Conservation (phyloP, 352 stramenopile species). For the Phytopythium boreale region DNA sequence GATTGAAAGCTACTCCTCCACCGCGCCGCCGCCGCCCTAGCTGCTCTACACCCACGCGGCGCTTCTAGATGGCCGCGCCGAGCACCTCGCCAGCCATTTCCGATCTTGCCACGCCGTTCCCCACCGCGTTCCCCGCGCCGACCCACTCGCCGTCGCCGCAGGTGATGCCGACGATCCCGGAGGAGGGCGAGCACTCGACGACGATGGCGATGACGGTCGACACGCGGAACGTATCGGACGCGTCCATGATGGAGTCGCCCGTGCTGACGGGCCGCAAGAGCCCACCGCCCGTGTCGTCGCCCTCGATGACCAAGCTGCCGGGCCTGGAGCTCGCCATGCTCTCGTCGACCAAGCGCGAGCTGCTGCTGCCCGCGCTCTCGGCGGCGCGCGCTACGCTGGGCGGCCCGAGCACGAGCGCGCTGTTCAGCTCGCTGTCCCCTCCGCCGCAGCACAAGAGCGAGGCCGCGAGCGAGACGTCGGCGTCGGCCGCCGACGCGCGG, state of each 20-base stretch:
- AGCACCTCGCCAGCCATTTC: not conserved
- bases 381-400: not conserved
- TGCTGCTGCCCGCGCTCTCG: slow-evolving; percentile 57
- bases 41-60: too few relatives aligned
- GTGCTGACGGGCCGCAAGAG: slow-evolving; percentile 32
- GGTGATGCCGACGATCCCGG: slow-evolving; percentile 5
- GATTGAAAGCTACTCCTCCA: too few relatives aligned
- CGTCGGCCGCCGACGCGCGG: slow-evolving; percentile 16
- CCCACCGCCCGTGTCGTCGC: slow-evolving; percentile 30
- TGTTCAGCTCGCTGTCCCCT: slow-evolving; percentile 27
- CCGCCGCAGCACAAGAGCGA: slow-evolving; percentile 6
- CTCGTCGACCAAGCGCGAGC: slow-evolving; percentile 28
- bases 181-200: slow-evolving; percentile 19
- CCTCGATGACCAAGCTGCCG: slow-evolving; percentile 48
- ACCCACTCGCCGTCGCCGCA: not conserved
- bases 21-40: not conserved
- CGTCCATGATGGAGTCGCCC: slow-evolving; percentile 25
- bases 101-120: not conserved
- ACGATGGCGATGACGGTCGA: too few relatives aligned
- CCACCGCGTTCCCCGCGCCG: not conserved
- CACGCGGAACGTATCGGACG: not conserved
- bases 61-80: not conserved
- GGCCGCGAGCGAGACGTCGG: too few relatives aligned
- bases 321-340: slow-evolving; percentile 66
- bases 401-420: slow-evolving; percentile 6